Base-by-base conservation (phyloP, 139 green algal genomes). In the Closterium sp. region DNA sequence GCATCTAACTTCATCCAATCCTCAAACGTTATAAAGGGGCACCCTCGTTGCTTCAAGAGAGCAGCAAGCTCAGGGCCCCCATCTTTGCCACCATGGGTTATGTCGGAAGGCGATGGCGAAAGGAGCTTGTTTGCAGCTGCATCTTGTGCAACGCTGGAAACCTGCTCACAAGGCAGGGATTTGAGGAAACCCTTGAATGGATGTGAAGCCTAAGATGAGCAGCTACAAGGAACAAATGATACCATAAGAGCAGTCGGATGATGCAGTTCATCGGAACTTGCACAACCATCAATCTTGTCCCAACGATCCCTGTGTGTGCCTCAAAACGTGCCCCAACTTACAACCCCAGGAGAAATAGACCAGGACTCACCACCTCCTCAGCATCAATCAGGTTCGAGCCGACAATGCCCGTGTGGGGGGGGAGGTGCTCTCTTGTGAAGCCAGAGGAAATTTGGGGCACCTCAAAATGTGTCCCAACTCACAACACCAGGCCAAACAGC, bases 341-440 rank as follows among this genome's bases (percentile, higher is more conserved):
- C n/a, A n/a, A n/a, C n/a, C n/a, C n/a, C 55, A 76, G 25, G 43
- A 69, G 43, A 55, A 6, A 55, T 4, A 55, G 4, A 12, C 36
- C 4, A 6, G 23, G 43, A 16, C 43, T 25, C 43, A 93, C 92
- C 5, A 92, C 95, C 33, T 95, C 91, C 34, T 97, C 91, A 8
- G 94, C 93, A 85, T 91, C 88, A 3, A 90, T 33, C 12, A 95
- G 85, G 76, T 96, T 95, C 1, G 94, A 95, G n/a, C 92, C 43
- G 43, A 69, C 23, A 16, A 69, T 69, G 7, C 43, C 43, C 10
- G 43, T 69, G 43, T 12, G 43, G 43, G n/a, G n/a, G n/a, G n/a
- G n/a, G n/a, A n/a, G n/a, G n/a, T n/a, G n/a, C n/a, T n/a, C n/a
- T n/a, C n/a, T n/a, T n/a, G n/a, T n/a, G n/a, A n/a, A n/a, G n/a